A percentile compares a stretch with the other conserved stretches of the same genome.
These are phyloP conservation scores for Toxicodendron radicans DNA, from an alignment of 345 rosid genomes.

Conservation along the genomic window DNA sequence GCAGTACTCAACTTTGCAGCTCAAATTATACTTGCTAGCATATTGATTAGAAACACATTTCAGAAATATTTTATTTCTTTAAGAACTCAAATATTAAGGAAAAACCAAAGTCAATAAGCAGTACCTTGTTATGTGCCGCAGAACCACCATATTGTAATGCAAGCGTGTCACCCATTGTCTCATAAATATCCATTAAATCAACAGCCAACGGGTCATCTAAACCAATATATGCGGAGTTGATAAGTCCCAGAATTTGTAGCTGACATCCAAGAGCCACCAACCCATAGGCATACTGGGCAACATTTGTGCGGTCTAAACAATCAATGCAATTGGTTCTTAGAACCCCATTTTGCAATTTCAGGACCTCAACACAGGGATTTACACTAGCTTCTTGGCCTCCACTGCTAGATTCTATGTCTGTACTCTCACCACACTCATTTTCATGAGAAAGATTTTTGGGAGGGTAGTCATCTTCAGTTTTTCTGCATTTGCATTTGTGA, in stretches of 20 bases:
- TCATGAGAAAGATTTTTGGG: slow-evolving; percentile 21
- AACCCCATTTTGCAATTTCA: slow-evolving; percentile 74
- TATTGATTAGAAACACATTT: no score
- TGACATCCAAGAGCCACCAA: slow-evolving; percentile 84
- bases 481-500: slow-evolving; percentile 46
- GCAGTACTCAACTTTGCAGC: neutral
- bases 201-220: slow-evolving; percentile 74
- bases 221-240: slow-evolving; percentile 50
- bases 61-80: no score
- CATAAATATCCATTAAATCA: slow-evolving; percentile 75
- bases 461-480: slow-evolving; percentile 30
- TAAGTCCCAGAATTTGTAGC: slow-evolving; percentile 59
- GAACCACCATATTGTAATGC: slow-evolving; percentile 98
- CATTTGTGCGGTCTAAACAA: slow-evolving; percentile 95
- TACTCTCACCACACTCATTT: slow-evolving; percentile 32
- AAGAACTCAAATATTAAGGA: no score
- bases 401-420: slow-evolving; percentile 31
- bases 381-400: slow-evolving; percentile 24
- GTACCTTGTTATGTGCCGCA: slow-evolving; percentile 96
- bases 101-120: neutral
- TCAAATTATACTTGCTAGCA: no score
- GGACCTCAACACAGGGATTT: slow-evolving; percentile 33
- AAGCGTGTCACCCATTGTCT: slow-evolving; percentile 95
- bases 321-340: slow-evolving; percentile 97
- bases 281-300: slow-evolving; percentile 93